Evolutionary conservation across 495 filamentous ascomycete species (phyloP), one percentile per base, ranked within the genome.

Genomic region (Aspergillus incahuasiensis): DNA sequence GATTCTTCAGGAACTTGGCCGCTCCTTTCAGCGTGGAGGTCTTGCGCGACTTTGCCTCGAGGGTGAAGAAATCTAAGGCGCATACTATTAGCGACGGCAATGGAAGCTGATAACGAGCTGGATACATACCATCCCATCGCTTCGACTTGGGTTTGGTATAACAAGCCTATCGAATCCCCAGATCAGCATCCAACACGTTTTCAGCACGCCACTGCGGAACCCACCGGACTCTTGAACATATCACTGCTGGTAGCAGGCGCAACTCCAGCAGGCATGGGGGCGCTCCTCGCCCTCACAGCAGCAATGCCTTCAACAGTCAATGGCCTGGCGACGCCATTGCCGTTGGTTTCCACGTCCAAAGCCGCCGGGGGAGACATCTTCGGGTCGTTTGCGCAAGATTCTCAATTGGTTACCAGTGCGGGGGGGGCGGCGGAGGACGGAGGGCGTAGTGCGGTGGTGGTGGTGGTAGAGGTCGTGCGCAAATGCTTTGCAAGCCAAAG

Each of bases 241-340:
- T 90, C 87, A 71, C 86, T 90, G 69, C 82, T 86, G 16, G 85
- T 84, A 39, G 78, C 75, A 15, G 91, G 87, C 28, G 94, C 94
- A 42, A 89, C 79, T n/a, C 85, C 87, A 32, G 84, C 86, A 52
- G 82, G 77, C 35, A 92, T 73, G 55, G 81, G 79, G 1, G 85
- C 84, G 16, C 78, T 76, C 67, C 86, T 90, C 48, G 78, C 80
- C 38, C 94, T 79, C 63, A 89, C 74, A 9, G 78, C 86, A 21
- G 79, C 61, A 47, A 97, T 82, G 16, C 82, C 84, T 57, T 86
- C 79, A 67, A 90, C 73, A 32, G 87, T 89, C 63, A 96, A 74
- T 35, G 86, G 82, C 54, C 67, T 62, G 42, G 74, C 62, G 52
- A 74, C 69, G 19, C 72, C 70, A 15, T 66, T 66, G 48, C 63